phyloP scores from a whole-genome alignment of 1,139 yeast genomes.

The Sugiyamaella grinbergsii region DNA sequence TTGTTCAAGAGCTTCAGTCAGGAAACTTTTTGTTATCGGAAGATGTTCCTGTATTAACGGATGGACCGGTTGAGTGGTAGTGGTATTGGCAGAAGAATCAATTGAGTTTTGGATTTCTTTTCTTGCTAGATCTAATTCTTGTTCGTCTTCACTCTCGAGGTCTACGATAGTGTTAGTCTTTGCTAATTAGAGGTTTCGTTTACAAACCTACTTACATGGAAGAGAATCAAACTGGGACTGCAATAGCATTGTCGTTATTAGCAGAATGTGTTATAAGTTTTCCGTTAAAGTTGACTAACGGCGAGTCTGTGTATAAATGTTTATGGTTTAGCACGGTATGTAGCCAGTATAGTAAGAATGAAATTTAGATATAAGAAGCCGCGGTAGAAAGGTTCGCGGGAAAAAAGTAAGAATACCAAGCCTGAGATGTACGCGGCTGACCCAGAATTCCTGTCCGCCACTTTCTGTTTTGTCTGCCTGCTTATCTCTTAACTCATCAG shows the following conservation, averaged over 20 bases:
- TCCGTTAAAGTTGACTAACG: neutral
- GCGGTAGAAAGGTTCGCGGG: too few relatives aligned
- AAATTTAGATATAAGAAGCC: too few relatives aligned
- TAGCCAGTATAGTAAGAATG: too few relatives aligned
- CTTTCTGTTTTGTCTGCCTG: too few relatives aligned
- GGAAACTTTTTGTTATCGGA: constrained; percentile 19
- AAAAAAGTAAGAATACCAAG: too few relatives aligned
- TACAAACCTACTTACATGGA: constrained; percentile 29
- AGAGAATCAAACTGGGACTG: constrained; percentile 30
- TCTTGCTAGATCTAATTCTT: constrained; percentile 28
- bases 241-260: constrained; percentile 20
- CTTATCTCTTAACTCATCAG: too few relatives aligned
- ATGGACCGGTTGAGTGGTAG: constrained; percentile 15
- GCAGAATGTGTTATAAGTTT: too few relatives aligned
- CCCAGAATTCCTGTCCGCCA: too few relatives aligned
- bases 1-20: constrained; percentile 27
- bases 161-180: constrained; percentile 24
- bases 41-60: constrained; percentile 18
- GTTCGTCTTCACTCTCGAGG: constrained; percentile 31
- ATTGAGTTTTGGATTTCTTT: constrained; percentile 25
- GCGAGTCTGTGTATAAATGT: neutral
- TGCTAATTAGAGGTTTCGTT: too few relatives aligned
- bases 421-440: too few relatives aligned
- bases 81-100: constrained; percentile 9
- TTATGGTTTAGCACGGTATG: too few relatives aligned